Base-by-base conservation (phyloP, 331 rosid species). In the Ulmus americana region DNA sequence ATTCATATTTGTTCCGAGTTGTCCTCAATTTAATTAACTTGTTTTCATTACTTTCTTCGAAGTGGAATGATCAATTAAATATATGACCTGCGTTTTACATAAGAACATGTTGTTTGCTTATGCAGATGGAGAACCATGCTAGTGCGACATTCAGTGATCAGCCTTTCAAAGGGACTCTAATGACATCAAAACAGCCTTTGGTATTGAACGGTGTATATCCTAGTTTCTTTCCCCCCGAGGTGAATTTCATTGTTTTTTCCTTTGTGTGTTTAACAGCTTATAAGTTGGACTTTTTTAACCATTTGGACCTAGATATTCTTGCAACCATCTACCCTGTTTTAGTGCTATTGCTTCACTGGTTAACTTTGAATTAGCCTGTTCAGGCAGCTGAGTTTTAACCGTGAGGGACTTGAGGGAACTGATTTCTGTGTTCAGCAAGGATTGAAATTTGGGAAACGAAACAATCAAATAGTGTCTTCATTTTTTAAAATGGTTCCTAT, bases 141-240 rank as follows among this genome's bases (percentile, higher is more conserved):
- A 70, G 65, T 77, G 79, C 86, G 70, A 74, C 68, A 61, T 70
- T 68, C 71, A 63, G 79, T 45, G 78, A 72, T 80, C 84, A 84
- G 9, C 72, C 95, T 66, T 61, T 79, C 77, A 90, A 81, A 72
- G 85, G 91, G 68, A 77, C 74, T 14, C 67, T 76, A 54, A 84
- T 63, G 77, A 43, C 82, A 67, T 79, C 90, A 63, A 88, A 81
- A 56, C 82, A 77, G 65, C 81, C 88, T 53, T 75, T 79, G 41
- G 18, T 62, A 20, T 83, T 90, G 91, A 94, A 85, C 55, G 83
- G 88, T 70, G 69, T 85, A 45, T 73, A 76, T 63, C 77, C 95
- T 59, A 72, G 76, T 69, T 82, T 81, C 86, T 76, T 85, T 73
- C 83, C 95, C 54, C 76, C 35, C 66, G 85, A 78, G 97, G 99